Conservation (phyloP, 331 rosid genomes). For the Spiraea crenata region DNA sequence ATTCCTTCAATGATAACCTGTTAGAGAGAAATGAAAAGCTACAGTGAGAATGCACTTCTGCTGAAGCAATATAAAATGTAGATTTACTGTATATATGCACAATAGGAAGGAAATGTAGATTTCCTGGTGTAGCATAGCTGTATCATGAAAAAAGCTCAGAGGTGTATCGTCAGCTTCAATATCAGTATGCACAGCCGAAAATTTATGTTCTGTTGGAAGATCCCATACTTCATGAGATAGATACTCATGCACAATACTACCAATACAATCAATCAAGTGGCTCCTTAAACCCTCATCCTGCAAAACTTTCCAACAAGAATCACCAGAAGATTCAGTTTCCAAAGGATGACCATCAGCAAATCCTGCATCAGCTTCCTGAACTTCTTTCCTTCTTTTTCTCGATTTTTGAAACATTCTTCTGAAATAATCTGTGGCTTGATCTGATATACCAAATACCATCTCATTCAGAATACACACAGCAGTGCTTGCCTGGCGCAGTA, state of each 20-base stretch:
- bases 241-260: conserved; percentile 83
- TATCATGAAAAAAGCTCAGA: conserved; percentile 64
- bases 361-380: conserved; percentile 24
- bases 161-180: conserved; percentile 55
- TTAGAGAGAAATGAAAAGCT: conserved; percentile 34
- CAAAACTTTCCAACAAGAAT: conserved; percentile 60
- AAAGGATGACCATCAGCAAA: conserved; percentile 22
- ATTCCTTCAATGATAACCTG: conserved; percentile 96
- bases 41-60: conserved; percentile 19
- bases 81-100: conserved; percentile 21
- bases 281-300: conserved; percentile 50
- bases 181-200: conserved; percentile 37
- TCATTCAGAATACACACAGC: conserved; percentile 90
- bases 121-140: conserved; percentile 83
- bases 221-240: conserved; percentile 87
- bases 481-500: conserved; percentile 89
- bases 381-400: conserved; percentile 30
- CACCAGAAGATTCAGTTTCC: conserved; percentile 32
- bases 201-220: conserved; percentile 52
- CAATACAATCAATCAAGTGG: conserved; percentile 70
- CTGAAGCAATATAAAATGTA: conserved; percentile 5
- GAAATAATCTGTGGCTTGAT: conserved; percentile 54
- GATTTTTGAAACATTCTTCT: conserved; percentile 56
- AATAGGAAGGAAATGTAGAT: conserved; percentile 33
- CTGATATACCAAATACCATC: conserved; percentile 86